Evolutionary conservation across 805 yeast genomes (phyloP).

Genomic region (Blastobotrys robertii): DNA sequence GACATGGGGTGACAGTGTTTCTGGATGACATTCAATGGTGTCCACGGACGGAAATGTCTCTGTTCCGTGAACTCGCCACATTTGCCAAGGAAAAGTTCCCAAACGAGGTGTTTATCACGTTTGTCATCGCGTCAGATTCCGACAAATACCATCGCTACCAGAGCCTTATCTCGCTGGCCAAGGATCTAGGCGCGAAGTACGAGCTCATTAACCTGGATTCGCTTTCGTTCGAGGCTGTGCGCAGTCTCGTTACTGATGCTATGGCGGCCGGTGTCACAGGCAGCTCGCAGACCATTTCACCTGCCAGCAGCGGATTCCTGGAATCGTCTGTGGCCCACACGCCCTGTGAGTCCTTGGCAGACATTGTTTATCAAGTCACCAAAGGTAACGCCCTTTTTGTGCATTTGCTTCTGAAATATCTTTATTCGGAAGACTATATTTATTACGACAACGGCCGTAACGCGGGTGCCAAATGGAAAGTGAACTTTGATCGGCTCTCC

Average conservation of each 20-base stretch:
- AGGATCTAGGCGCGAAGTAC: conserved; percentile 15
- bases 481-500: conserved; percentile 13
- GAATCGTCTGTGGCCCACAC: conserved; percentile 3
- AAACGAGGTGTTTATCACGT: conserved; percentile 19
- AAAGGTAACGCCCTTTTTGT: conserved; percentile 20
- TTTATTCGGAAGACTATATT: conserved; percentile 14
- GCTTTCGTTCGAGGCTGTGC: conserved; percentile 13
- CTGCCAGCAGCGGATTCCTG: no score
- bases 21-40: conserved; percentile 41
- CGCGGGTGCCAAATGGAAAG: conserved; percentile 16
- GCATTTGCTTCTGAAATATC: conserved; percentile 10
- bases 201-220: conserved; percentile 17
- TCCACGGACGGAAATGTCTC: conserved; percentile 23
- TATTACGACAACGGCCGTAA: conserved; percentile 9
- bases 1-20: conserved; percentile 35
- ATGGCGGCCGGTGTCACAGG: conserved; percentile 3
- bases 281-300: no score
- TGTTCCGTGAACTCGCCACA: conserved; percentile 21
- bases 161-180: conserved; percentile 13
- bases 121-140: conserved; percentile 22
- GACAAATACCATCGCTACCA: conserved; percentile 9
- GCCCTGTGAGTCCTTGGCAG: conserved; percentile 11
- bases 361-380: conserved; percentile 15
- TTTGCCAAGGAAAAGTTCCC: conserved; percentile 22
- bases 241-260: conserved; percentile 15